Evolutionary conservation across 805 yeast genomes (phyloP).

Genomic region (Jamesozyma hellenica): DNA sequence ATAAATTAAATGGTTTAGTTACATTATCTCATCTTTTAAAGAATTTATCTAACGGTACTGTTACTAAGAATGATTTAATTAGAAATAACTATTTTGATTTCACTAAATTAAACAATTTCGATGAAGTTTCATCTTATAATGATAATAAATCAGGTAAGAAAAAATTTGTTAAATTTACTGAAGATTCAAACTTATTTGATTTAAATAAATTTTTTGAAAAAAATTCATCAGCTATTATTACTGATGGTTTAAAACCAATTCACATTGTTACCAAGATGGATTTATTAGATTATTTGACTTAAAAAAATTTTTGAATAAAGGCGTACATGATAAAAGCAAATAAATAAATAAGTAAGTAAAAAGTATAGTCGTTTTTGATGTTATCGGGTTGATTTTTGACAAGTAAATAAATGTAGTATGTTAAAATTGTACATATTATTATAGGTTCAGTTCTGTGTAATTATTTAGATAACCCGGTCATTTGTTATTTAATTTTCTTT

Average conservation of each 20-base stretch:
- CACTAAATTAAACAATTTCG: constrained; percentile 54
- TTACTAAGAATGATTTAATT: constrained; percentile 47
- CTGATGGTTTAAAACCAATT: constrained; percentile 65
- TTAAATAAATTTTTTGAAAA: constrained; percentile 75
- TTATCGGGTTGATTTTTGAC: no score
- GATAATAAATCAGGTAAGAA: constrained; percentile 56
- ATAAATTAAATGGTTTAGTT: constrained; percentile 59
- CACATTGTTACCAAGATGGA: constrained; percentile 86
- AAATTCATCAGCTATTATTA: constrained; percentile 74
- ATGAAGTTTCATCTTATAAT: constrained; percentile 49
- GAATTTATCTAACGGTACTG: constrained; percentile 50
- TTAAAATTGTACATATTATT: no score
- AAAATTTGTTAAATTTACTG: constrained; percentile 55
- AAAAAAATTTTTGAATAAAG: neutral
- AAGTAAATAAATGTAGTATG: no score
- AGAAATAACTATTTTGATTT: constrained; percentile 50
- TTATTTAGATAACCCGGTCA: no score
- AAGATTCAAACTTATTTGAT: constrained; percentile 53
- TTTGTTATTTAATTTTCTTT: no score
- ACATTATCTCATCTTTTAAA: constrained; percentile 67
- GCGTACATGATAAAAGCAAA: no score
- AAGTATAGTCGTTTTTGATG: no score
- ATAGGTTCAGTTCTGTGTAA: no score
- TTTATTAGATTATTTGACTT: constrained; percentile 44
- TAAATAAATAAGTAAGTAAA: no score